These are phyloP conservation scores for Rubia yunnanensis DNA, from an alignment of 257 asterid genomes.

Conservation along the genomic window DNA sequence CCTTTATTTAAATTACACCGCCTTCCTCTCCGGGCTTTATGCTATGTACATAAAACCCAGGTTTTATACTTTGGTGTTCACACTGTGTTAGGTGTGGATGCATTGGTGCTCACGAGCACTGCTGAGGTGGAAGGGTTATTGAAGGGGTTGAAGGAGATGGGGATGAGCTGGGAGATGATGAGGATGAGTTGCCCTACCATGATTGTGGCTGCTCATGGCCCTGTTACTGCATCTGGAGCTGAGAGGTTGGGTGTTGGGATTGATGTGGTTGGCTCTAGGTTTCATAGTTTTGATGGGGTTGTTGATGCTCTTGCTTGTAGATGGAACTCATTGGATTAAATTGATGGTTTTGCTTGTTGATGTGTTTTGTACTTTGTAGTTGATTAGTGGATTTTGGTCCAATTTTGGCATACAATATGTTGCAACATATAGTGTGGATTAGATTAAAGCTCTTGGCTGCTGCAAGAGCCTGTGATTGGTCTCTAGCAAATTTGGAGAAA, in stretches of 20 bases:
- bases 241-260: slow-evolving; percentile 65
- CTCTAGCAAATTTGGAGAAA: no score
- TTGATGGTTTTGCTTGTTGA: neutral
- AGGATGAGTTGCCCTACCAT: slow-evolving; percentile 58
- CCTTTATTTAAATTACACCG: no score
- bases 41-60: no score
- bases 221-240: slow-evolving; percentile 84
- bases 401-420: neutral
- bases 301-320: slow-evolving; percentile 47
- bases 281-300: slow-evolving; percentile 62
- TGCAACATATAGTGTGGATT: no score
- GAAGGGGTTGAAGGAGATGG: slow-evolving; percentile 59
- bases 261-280: slow-evolving; percentile 64
- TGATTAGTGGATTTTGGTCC: neutral
- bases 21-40: no score
- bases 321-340: slow-evolving; percentile 35
- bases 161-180: slow-evolving; percentile 60
- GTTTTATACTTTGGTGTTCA: no score
- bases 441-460: no score
- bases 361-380: neutral
- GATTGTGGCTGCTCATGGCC: slow-evolving; percentile 84
- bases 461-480: no score
- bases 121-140: slow-evolving; percentile 84
- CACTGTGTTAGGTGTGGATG: slow-evolving; percentile 38
- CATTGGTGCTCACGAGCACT: slow-evolving; percentile 67